phyloP scores from a whole-genome alignment of 306 rosid species.

The Sicyos edulis region DNA sequence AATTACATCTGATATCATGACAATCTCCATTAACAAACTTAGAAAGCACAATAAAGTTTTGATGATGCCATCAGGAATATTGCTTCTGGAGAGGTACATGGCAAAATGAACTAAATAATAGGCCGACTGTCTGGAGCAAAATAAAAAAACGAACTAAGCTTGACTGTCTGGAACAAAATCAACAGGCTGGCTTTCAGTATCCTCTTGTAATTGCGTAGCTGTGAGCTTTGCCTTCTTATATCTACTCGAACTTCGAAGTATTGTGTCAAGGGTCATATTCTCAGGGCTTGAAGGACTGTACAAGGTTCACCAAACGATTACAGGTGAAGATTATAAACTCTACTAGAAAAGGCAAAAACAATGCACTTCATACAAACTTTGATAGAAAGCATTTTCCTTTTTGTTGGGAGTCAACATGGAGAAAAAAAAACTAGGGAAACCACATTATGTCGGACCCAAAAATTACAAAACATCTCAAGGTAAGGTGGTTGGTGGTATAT shows the following conservation, averaged over 20 bases:
- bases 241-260: slow-evolving; percentile 60
- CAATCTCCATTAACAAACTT: not conserved
- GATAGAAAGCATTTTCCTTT: not conserved
- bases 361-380: slow-evolving; percentile 1
- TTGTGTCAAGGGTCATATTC: slow-evolving; percentile 28
- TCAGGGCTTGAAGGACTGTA: slow-evolving; percentile 41
- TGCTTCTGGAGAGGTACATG: not conserved
- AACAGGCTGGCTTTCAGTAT: slow-evolving; percentile 40
- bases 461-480: not conserved
- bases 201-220: slow-evolving; percentile 52
- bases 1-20: not conserved
- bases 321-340: slow-evolving; percentile 19
- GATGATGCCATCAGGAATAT: not conserved
- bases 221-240: slow-evolving; percentile 54
- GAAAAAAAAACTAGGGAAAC: not conserved
- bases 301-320: slow-evolving; percentile 14
- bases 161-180: slow-evolving; percentile 66
- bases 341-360: not conserved
- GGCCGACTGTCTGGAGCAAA: not conserved
- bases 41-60: not conserved
- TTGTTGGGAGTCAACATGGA: not conserved
- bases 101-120: slow-evolving; percentile 4
- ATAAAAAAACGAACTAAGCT: not conserved
- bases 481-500: slow-evolving; percentile 11
- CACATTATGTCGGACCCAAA: not conserved